Conservation (phyloP, 2,329 filamentous ascomycete genomes). For the Alternaria panax region DNA sequence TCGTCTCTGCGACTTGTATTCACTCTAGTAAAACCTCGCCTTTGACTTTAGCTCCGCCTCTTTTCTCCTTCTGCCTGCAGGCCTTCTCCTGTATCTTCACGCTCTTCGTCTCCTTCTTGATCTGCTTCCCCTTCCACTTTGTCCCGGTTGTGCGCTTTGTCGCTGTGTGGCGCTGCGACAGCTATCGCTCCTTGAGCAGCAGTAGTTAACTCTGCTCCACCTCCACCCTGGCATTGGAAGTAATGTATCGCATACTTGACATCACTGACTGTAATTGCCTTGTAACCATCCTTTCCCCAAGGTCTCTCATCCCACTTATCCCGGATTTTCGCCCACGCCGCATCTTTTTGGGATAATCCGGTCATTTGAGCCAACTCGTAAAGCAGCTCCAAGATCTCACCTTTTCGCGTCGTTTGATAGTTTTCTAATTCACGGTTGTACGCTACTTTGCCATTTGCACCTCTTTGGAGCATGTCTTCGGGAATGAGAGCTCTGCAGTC, state of each 20-base stretch:
- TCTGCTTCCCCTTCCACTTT: background rate
- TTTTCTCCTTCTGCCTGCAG: background rate
- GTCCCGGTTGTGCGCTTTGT: background rate
- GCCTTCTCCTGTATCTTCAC: no score
- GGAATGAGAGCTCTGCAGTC: background rate
- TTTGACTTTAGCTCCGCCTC: no score
- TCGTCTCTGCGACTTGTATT: background rate
- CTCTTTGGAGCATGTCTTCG: background rate
- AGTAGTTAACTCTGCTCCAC: background rate
- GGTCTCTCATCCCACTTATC: background rate
- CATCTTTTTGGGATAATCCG: background rate
- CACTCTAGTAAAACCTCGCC: no score
- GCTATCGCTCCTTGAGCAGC: background rate
- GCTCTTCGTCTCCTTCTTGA: no score
- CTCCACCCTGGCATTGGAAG: background rate
- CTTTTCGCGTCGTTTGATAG: background rate
- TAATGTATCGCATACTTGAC: background rate
- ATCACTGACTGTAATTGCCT: background rate
- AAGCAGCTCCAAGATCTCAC: background rate
- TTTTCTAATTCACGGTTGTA: no score
- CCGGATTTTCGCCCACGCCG: background rate
- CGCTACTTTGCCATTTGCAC: background rate
- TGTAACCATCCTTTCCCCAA: background rate
- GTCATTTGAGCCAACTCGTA: background rate
- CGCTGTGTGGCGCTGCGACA: background rate